These are phyloP conservation scores for Fusarium sp. DNA, from an alignment of 2,329 filamentous ascomycete genomes.

Conservation along the genomic window DNA sequence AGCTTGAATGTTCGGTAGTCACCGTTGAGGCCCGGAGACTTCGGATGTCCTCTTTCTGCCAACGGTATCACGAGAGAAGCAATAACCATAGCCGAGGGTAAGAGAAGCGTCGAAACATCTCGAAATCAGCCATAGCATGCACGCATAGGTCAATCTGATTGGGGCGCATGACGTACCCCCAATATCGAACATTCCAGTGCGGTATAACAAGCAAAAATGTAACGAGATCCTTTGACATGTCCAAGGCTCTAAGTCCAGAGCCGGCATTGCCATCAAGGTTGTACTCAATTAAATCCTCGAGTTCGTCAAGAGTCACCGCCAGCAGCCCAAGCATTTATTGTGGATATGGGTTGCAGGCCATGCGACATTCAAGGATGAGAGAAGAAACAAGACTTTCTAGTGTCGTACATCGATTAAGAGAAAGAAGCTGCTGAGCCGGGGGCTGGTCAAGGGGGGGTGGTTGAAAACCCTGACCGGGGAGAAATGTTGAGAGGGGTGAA, in stretches of 20 bases:
- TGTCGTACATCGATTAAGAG: slow-evolving; percentile 14
- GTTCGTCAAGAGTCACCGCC: slow-evolving; percentile 4
- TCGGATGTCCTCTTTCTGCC: neutral
- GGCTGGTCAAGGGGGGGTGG: slow-evolving; percentile 2
- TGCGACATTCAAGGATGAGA: slow-evolving; percentile 3
- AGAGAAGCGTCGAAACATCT: neutral
- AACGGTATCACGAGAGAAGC: neutral
- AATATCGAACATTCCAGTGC: slow-evolving; percentile 10
- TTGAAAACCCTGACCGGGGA: slow-evolving; percentile 1
- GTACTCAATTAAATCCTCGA: slow-evolving; percentile 2
- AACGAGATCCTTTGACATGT: no score
- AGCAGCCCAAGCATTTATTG: slow-evolving; percentile 6
- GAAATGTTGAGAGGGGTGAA: slow-evolving; percentile 1
- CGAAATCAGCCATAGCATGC: neutral
- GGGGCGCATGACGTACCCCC: slow-evolving; percentile 2
- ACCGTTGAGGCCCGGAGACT: neutral
- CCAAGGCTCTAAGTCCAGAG: no score
- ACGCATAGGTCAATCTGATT: slow-evolving; percentile 3
- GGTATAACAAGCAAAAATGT: no score
- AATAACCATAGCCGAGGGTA: slow-evolving; percentile 10
- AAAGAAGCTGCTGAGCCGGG: neutral
- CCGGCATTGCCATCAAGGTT: slow-evolving; percentile 1
- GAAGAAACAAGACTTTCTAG: slow-evolving; percentile 19
- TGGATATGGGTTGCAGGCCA: slow-evolving; percentile 8
- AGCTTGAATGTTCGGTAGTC: no score